A percentile compares a stretch with the other conserved stretches of the same genome.
These are phyloP conservation scores for Seiridium unicorne DNA, from an alignment of 2,329 filamentous ascomycete species.

Conservation along the genomic window DNA sequence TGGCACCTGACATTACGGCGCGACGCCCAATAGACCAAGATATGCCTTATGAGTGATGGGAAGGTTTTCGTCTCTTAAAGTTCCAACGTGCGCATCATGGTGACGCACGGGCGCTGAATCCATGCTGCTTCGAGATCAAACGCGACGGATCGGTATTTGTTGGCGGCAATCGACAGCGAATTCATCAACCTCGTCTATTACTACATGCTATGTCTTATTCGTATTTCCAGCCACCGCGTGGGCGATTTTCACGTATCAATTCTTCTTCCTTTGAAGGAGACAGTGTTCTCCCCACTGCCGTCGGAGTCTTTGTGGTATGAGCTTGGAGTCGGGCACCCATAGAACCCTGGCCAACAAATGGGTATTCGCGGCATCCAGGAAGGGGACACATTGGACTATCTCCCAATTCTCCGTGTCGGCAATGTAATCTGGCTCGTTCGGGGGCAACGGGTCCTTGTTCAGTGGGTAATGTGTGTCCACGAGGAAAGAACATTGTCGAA, in stretches of 20 bases:
- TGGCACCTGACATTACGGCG: no score
- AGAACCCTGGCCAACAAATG: slow-evolving; percentile 71
- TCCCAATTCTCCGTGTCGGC: slow-evolving; percentile 77
- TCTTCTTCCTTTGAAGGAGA: slow-evolving; percentile 61
- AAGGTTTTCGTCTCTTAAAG: no score
- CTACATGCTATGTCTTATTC: neutral
- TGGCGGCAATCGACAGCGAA: no score
- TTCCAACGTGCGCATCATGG: no score
- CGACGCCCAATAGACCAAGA: no score
- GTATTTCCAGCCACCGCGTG: neutral
- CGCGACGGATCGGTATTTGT: no score
- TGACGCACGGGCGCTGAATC: no score
- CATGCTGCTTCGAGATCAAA: no score
- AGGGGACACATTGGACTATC: slow-evolving; percentile 68
- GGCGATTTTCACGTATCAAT: no score
- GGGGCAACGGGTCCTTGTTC: slow-evolving; percentile 48
- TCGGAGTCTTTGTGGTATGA: slow-evolving; percentile 67
- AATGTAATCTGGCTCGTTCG: slow-evolving; percentile 78
- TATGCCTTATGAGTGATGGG: no score
- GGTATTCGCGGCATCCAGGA: slow-evolving; percentile 78
- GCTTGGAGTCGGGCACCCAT: slow-evolving; percentile 73
- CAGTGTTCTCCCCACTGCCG: slow-evolving; percentile 90
- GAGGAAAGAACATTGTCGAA: slow-evolving; percentile 75
- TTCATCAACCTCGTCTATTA: neutral
- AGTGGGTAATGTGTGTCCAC: slow-evolving; percentile 82